Base-by-base conservation (phyloP, 345 rosid genomes). In the Brassica nigra region DNA sequence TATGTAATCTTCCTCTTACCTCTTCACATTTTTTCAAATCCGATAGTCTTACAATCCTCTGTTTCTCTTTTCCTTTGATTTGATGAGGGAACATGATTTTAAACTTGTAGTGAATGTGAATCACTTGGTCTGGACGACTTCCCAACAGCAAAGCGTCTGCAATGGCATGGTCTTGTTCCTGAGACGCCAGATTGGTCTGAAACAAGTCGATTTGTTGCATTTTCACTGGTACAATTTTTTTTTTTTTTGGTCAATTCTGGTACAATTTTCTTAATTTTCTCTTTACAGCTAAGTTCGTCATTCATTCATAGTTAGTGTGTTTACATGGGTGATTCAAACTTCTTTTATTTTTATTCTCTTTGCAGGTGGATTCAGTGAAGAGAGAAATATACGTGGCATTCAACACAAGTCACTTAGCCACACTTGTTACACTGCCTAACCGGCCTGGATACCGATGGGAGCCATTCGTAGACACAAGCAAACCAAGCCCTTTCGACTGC, bases 121-220 rank as follows among this genome's bases (percentile, higher is more conserved):
- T 90, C 97, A 59, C 97, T 95, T 68, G 91, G 97, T 71, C 82
- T 91, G 76, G 75, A 84, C 75, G 91, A 89, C 75, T 95, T 95
- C 83, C 99, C 99, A 75, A 95, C 99, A 64, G 87, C 95, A 70
- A 81, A 90, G 81, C 89, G 97, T 82, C 83, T 95, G 66, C 95
- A 95, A 37, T 95, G 97, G 99, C 99, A 95, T 78, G 99, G 99
- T 76, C 87, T 80, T 81, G 55, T 80, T 82, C 90, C 97, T 58
- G 88, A 87, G 70, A 73, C 58, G 79, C 99, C 99, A 71, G 89
- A 92, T 78, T 95, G 99, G 97, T 91, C 97, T 42, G 87, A 91
- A 74, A 84, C 80, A 80, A 95, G 97, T 82, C 91, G 97, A n/a
- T 91, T 90, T 81, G 99, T 92, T 76, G 97, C 95, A 55, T 90